Percentiles rank a stretch among this genome's conserved stretches.
phyloP scores from a whole-genome alignment of 1,139 yeast species.

The Saccharomycopsis hybrid region DNA sequence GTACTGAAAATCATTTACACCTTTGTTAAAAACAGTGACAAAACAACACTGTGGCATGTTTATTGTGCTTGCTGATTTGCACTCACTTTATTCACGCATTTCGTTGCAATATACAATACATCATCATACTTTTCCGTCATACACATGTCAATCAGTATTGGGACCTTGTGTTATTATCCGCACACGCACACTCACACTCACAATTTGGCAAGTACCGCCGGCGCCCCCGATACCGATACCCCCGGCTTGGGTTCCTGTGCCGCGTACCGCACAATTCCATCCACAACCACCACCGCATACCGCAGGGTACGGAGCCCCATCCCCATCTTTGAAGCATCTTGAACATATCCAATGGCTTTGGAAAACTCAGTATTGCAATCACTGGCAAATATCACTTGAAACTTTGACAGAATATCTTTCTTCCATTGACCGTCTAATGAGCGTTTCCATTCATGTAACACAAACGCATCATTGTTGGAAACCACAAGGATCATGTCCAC shows the following conservation, averaged over 20 bases:
- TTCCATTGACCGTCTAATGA: constrained; percentile 33
- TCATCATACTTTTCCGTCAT: too few species aligned
- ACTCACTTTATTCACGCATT: too few species aligned
- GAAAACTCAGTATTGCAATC: constrained; percentile 67
- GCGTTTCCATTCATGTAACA: constrained; percentile 76
- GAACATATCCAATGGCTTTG: constrained; percentile 51
- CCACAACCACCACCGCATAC: constrained; percentile 63
- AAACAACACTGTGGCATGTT: too few species aligned
- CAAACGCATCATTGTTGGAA: constrained; percentile 81
- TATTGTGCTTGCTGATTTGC: too few species aligned
- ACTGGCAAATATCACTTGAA: constrained; percentile 57
- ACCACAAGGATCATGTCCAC: constrained; percentile 66
- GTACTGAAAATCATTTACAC: too few species aligned
- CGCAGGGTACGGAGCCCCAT: constrained; percentile 63
- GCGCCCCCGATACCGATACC: constrained; percentile 59
- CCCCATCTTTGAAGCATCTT: constrained; percentile 51
- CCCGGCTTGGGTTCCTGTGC: constrained; percentile 59
- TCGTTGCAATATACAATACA: too few species aligned
- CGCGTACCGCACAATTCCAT: constrained; percentile 57
- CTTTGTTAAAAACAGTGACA: too few species aligned
- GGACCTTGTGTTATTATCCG: too few species aligned
- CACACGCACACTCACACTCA: constrained; percentile 19
- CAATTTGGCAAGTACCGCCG: constrained; percentile 41
- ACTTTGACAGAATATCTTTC: constrained; percentile 24
- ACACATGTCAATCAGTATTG: too few species aligned